A percentile compares a stretch with the other conserved stretches of the same genome.
phyloP scores from a whole-genome alignment of 31 red algal species.

The Pterothamnion heteromorphum region DNA sequence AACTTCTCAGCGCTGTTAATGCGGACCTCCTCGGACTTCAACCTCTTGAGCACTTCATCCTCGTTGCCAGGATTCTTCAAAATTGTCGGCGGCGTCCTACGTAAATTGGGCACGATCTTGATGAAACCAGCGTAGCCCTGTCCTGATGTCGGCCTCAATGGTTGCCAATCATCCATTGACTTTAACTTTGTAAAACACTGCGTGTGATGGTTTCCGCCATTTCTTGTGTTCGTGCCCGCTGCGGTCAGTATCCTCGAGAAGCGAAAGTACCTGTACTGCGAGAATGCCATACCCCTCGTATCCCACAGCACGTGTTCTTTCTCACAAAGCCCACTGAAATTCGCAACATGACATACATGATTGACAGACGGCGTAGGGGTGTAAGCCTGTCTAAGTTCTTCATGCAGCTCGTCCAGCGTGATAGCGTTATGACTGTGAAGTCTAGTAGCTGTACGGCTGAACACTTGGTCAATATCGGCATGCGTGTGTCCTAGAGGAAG shows the following conservation, averaged over 20 bases:
- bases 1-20: background rate
- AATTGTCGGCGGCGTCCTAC: background rate
- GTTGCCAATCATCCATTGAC: background rate
- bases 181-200: background rate
- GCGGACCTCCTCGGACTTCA: background rate
- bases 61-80: background rate
- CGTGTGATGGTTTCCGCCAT: background rate
- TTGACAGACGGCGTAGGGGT: background rate
- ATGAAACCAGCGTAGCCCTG: background rate
- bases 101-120: background rate
- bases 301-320: background rate
- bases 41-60: background rate
- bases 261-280: background rate
- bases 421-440: background rate
- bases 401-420: background rate
- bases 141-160: background rate
- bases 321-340: slow-evolving; percentile 13
- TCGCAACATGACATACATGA: background rate
- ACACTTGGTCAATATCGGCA: slow-evolving; percentile 33
- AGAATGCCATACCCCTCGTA: background rate
- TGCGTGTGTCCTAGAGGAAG: slow-evolving; percentile 40
- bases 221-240: background rate
- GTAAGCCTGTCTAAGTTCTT: background rate
- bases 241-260: background rate
- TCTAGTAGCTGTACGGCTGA: background rate